Percentiles rank a stretch among this genome's conserved stretches.
phyloP scores from a whole-genome alignment of 192 early-diverging fungal genomes.

The Entophlyctis luteolus region DNA sequence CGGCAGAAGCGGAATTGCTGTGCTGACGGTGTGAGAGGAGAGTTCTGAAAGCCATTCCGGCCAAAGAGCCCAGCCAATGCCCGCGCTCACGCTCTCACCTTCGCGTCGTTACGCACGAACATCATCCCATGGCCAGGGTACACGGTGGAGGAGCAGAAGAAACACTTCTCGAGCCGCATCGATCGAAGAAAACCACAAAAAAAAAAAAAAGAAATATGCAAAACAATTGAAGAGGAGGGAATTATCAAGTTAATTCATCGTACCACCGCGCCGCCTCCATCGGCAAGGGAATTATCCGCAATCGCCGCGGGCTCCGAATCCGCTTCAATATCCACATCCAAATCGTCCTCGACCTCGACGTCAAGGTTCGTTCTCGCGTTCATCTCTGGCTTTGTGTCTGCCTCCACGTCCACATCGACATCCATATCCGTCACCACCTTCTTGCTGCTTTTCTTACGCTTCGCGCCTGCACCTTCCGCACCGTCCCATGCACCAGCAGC shows the following conservation, averaged over 20 bases:
- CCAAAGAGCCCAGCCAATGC: not conserved
- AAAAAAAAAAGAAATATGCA: constrained; percentile 6
- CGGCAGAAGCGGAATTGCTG: constrained; percentile 91
- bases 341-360: too few species aligned
- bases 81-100: constrained; percentile 50
- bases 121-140: constrained; percentile 98
- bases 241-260: too few species aligned
- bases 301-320: too few species aligned
- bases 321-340: too few species aligned
- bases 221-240: too few species aligned
- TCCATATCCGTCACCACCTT: too few species aligned
- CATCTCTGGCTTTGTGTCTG: too few species aligned
- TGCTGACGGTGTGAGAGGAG: not conserved
- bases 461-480: not conserved
- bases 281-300: too few species aligned
- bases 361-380: too few species aligned
- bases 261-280: too few species aligned
- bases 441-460: too few species aligned
- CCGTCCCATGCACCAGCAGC: constrained; percentile 3
- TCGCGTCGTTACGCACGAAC: constrained; percentile 98
- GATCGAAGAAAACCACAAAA: not conserved
- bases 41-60: not conserved
- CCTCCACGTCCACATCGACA: too few species aligned
- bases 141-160: constrained; percentile 94
- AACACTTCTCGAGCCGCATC: constrained; percentile 98